Base-by-base conservation (phyloP, 768 basidiomycete genomes). In the Mycena crocata region DNA sequence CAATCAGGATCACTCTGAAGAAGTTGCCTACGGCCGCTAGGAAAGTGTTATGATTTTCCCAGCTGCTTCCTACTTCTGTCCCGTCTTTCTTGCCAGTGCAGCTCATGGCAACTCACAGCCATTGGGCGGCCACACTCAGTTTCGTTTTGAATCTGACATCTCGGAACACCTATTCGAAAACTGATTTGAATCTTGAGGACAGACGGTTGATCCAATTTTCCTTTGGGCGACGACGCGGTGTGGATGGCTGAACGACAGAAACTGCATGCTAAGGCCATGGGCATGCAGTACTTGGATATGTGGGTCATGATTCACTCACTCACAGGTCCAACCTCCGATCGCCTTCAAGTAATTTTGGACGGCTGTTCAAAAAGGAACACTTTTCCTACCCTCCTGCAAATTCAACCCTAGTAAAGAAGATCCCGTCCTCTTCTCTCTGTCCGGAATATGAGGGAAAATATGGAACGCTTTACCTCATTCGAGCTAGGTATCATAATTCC, bases 181-280 rank as follows among this genome's bases (percentile, higher is more conserved):
- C n/a, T n/a, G n/a, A n/a, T n/a, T n/a, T n/a, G n/a, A n/a, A n/a
- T n/a, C n/a, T n/a, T n/a, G n/a, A n/a, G n/a, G n/a, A n/a, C n/a
- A n/a, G n/a, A n/a, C 82, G 89, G 32, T 77, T 89, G 48, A 85
- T 90, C n/a, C 84, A 88, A 71, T 79, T 90, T 70, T 65, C 59
- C n/a, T 0, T 79, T 82, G 49, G 86, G 45, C n/a, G 31, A 73
- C 75, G 70, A 74, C 73, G 24, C 62, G 26, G 34, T 26, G 30
- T 71, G 70, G 70, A 35, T 71, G 42, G 68, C 62, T 1, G 66
- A 71, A 48, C 52, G 48, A 1, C 40, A 67, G 17, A 71, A 65
- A 42, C 42, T 71, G n/a, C 26, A 57, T 10, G 63, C 62, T 2
- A 71, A 67, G 49, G 58, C 62, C 1, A 56, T n/a, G 9, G 70